A percentile compares a stretch with the other conserved stretches of the same genome.
phyloP scores from a whole-genome alignment of 352 stramenopile species.

The Phytophthora boehmeriae region DNA sequence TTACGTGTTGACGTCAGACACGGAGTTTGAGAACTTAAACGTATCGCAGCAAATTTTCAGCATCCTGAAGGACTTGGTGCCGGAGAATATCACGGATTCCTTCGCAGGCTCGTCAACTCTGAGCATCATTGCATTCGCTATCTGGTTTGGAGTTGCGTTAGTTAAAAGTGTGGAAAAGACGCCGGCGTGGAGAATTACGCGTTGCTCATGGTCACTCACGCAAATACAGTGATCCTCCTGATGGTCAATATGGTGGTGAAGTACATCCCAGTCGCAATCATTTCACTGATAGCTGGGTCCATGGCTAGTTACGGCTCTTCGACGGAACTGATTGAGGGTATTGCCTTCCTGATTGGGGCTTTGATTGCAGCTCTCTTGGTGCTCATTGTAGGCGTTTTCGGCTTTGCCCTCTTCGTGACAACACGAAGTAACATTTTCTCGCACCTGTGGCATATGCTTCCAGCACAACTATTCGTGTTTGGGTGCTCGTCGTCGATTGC shows the following conservation, averaged over 20 bases:
- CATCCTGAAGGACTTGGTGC: conserved; percentile 69
- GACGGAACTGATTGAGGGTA: conserved; percentile 46
- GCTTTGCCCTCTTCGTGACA: conserved; percentile 55
- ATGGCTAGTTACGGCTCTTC: conserved; percentile 62
- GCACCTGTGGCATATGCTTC: conserved; percentile 71
- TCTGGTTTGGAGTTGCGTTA: conserved; percentile 70
- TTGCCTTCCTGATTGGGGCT: conserved; percentile 57
- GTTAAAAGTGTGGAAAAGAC: conserved; percentile 62
- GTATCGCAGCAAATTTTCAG: conserved; percentile 76
- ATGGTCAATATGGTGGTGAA: conserved; percentile 74
- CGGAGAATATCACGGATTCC: conserved; percentile 72
- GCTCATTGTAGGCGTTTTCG: conserved; percentile 60
- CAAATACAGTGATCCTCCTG: conserved; percentile 70
- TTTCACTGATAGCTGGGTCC: conserved; percentile 75
- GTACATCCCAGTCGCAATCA: conserved; percentile 71
- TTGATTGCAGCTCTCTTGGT: conserved; percentile 51
- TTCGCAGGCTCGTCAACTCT: conserved; percentile 63
- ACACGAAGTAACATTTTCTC: conserved; percentile 69
- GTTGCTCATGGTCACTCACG: conserved; percentile 68
- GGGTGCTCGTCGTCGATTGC: conserved; percentile 82
- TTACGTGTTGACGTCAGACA: conserved; percentile 45
- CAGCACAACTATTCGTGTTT: conserved; percentile 79
- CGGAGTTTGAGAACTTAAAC: conserved; percentile 47
- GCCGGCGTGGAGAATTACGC: conserved; percentile 64
- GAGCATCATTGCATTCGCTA: conserved; percentile 77